Percentiles rank a stretch among this genome's conserved stretches.
phyloP scores from a whole-genome alignment of 78 protist species.

The Parvularia atlantis region DNA sequence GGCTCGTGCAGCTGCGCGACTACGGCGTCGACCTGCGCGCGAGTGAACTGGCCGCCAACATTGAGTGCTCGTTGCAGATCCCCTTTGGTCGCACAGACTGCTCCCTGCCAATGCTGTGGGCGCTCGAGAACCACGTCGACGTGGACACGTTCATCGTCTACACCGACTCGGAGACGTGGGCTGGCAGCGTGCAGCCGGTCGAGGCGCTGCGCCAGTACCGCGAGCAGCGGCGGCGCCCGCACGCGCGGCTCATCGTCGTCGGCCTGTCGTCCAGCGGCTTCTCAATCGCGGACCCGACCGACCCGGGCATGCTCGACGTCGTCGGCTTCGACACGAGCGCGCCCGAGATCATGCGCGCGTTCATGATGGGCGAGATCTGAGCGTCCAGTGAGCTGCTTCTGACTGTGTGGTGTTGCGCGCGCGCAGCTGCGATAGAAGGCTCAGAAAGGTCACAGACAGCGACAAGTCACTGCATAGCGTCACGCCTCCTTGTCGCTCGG shows the following conservation, averaged over 20 bases:
- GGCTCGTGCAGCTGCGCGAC: neutral
- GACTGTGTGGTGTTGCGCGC: no score
- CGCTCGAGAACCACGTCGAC: neutral
- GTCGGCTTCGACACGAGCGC: conserved; percentile 25
- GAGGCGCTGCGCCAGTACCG: conserved; percentile 19
- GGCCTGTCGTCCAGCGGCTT: conserved; percentile 15
- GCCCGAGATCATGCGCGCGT: conserved; percentile 11
- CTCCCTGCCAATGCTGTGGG: conserved; percentile 19
- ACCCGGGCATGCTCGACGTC: conserved; percentile 21
- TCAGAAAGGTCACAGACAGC: no score
- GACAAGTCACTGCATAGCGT: no score
- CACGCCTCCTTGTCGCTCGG: no score
- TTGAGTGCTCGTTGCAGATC: no score
- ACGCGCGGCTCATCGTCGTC: conserved; percentile 13
- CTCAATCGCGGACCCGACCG: conserved; percentile 28
- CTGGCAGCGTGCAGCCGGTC: neutral
- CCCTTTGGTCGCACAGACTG: conserved; percentile 21
- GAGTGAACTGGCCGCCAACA: neutral
- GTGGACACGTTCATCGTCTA: conserved; percentile 18
- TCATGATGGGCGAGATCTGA: neutral
- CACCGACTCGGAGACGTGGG: conserved; percentile 27
- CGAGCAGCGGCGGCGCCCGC: neutral
- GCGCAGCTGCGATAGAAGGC: no score
- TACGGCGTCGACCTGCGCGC: no score
- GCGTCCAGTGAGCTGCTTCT: no score